phyloP scores from a whole-genome alignment of 352 stramenopile species.

The Globisporangium sylvaticum region DNA sequence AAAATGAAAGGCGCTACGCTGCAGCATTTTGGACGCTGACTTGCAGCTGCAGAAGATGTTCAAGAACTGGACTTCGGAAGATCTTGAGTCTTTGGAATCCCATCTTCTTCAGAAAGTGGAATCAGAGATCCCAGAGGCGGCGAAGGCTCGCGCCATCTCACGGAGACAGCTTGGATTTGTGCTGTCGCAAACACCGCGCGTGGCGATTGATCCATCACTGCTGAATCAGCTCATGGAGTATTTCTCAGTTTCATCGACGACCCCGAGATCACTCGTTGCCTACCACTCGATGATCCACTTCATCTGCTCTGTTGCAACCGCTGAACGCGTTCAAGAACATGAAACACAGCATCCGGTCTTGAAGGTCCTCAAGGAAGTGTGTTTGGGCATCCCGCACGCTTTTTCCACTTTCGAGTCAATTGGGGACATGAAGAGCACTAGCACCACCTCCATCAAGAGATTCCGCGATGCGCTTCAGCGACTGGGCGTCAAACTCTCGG shows the following conservation, averaged over 20 bases:
- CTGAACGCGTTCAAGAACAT: slow-evolving; percentile 29
- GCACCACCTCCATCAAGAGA: slow-evolving; percentile 35
- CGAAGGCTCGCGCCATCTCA: slow-evolving; percentile 24
- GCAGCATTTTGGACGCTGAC: slow-evolving; percentile 33
- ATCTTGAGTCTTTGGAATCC: slow-evolving; percentile 35
- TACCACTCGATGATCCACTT: slow-evolving; percentile 48
- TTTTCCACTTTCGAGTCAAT: slow-evolving; percentile 32
- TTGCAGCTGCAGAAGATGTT: slow-evolving; percentile 33
- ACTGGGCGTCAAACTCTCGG: slow-evolving; percentile 28
- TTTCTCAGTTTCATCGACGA: slow-evolving; percentile 26
- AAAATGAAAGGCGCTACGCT: background rate
- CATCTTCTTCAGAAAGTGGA: slow-evolving; percentile 38
- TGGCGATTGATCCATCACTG: slow-evolving; percentile 38
- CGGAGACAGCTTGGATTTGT: slow-evolving; percentile 58
- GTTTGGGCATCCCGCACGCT: slow-evolving; percentile 30
- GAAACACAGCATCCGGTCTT: slow-evolving; percentile 22
- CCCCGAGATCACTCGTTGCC: slow-evolving; percentile 20
- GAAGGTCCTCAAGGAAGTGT: slow-evolving; percentile 23
- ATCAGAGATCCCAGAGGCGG: slow-evolving; percentile 26
- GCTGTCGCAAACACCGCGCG: slow-evolving; percentile 33
- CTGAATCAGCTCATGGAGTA: slow-evolving; percentile 39
- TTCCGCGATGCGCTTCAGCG: slow-evolving; percentile 40
- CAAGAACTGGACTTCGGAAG: slow-evolving; percentile 32
- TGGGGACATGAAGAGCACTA: slow-evolving; percentile 46
- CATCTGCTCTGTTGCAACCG: slow-evolving; percentile 35